Evolutionary conservation across 306 rosid genomes (phyloP).

Genomic region (Sphenostylis stenocarpa): DNA sequence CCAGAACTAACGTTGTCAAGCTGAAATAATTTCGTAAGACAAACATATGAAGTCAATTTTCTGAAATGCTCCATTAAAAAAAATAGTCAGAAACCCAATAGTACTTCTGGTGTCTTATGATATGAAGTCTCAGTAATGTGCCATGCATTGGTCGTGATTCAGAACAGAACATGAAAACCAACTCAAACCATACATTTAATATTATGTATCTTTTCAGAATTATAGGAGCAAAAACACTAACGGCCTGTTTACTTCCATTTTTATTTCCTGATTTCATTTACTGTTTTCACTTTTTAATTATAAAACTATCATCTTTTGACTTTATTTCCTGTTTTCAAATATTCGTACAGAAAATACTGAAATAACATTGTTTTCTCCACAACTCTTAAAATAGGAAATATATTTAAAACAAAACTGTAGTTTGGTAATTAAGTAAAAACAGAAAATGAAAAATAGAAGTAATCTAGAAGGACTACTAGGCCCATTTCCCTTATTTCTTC

Average conservation of each 20-base stretch:
- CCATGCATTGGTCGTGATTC: background rate
- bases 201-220: background rate
- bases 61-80: background rate
- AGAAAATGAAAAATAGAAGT: no score
- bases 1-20: background rate
- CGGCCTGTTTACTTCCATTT: background rate
- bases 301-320: background rate
- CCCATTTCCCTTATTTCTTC: no score
- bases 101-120: background rate
- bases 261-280: background rate
- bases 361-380: no score
- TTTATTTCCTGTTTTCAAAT: no score
- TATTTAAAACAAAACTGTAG: background rate
- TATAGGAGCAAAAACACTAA: slow-evolving; percentile 24
- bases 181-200: slow-evolving; percentile 16
- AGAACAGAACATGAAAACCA: background rate
- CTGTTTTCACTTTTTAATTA: no score
- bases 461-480: no score
- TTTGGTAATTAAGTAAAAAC: background rate
- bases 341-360: background rate
- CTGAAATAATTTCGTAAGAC: slow-evolving; percentile 35
- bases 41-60: slow-evolving; percentile 18
- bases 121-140: background rate
- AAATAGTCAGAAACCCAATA: background rate
- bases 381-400: background rate